Conservation (phyloP, 345 rosid species). For the Schrenkiella parvula region DNA sequence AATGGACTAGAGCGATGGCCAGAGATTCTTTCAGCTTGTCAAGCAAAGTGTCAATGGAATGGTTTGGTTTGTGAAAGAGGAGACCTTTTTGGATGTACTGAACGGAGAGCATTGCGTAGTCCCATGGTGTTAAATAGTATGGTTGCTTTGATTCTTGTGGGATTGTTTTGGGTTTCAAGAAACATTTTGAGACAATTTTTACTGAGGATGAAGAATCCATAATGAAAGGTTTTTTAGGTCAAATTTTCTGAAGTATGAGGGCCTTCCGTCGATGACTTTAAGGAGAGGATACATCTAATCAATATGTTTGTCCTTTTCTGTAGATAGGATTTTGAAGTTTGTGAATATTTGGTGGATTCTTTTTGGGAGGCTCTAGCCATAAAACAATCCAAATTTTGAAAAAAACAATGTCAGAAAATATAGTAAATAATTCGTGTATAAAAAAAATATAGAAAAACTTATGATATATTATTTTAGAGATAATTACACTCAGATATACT, state of each 20-base stretch:
- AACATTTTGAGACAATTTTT: conserved; percentile 12
- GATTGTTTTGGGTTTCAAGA: conserved; percentile 36
- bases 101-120: conserved; percentile 60
- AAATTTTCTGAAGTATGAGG: neutral
- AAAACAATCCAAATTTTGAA: too few species aligned
- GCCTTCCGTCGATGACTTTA: neutral
- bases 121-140: conserved; percentile 60
- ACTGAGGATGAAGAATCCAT: conserved; percentile 28
- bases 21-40: conserved; percentile 50
- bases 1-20: conserved; percentile 64
- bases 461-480: too few species aligned
- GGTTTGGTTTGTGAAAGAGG: conserved; percentile 54
- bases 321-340: too few species aligned
- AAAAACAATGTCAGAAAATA: too few species aligned
- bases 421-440: too few species aligned
- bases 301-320: too few species aligned
- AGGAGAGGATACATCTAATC: too few species aligned
- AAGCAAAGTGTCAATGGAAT: conserved; percentile 37
- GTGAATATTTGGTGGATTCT: too few species aligned
- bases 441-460: too few species aligned
- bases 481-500: too few species aligned
- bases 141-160: conserved; percentile 45
- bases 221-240: neutral
- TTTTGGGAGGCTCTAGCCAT: too few species aligned
- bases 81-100: conserved; percentile 75